Evolutionary conservation across 192 early-diverging fungal species (phyloP), one percentile per base, ranked within the genome.

Genomic region (Chytriomyces confervae): DNA sequence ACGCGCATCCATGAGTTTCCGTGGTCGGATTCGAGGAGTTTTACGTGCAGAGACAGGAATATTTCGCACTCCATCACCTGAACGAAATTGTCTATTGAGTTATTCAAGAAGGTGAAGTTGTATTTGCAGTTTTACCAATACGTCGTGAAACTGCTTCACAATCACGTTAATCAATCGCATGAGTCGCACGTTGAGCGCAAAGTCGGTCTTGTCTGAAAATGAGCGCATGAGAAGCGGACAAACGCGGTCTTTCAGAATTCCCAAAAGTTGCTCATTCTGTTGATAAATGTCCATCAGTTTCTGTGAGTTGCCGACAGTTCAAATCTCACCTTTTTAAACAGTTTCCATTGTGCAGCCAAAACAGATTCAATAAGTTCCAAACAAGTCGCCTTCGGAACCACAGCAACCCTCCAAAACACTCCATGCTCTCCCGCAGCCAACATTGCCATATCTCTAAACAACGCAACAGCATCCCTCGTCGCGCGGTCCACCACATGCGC

Each of bases 331-430:
- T 86, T 78, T 74, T 87, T 84, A 79, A 99, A 94, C 5, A 96
- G 85, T 43, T 82, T 82, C 46, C 88, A 86, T 81, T 96, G 94
- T 79, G 93, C 92, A 9, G 88, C 86, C 68, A 99, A 81, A 6
- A 98, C 86, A 18, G 93, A 92, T 66, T 99, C 98, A 8, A 99
- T 90, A 64, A 99, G 84, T 80, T 99, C 98, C 13, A 98, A 85
- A 2, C 95, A 94, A 81, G 97, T 89, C 0, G 89, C 88, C 76
- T 92, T 91, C 47, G 93, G 82, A 2, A 93, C 69, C 5, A 70
- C 20, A 43, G 80, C 77, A 6, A 73, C 67, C 13, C 81, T 84
- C 47, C 92, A 81, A 68, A 93, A 97, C 24, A 85, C 83, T 1
- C 94, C 83, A 16, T 86, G 83, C 67, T 92, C 89, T 11, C 89